A percentile compares a stretch with the other conserved stretches of the same genome.
Conservation (phyloP, 495 filamentous ascomycete genomes). For the Neurospora cerealis region DNA sequence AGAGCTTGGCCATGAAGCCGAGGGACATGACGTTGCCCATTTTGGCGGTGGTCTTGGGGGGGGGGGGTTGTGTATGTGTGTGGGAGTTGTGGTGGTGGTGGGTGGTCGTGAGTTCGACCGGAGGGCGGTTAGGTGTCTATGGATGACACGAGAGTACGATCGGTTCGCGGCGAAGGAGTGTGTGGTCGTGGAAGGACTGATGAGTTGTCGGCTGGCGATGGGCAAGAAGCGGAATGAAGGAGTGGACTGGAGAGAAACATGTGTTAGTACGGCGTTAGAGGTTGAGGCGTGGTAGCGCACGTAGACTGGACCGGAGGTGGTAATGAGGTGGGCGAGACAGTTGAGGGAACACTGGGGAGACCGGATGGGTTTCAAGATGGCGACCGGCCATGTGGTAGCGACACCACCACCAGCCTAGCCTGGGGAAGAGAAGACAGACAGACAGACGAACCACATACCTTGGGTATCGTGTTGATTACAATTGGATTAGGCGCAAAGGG, state of each 20-base stretch:
- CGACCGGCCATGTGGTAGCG: not conserved
- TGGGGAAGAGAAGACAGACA: not conserved
- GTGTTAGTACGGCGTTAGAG: not conserved
- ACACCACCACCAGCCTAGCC: not conserved
- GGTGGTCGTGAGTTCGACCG: not conserved
- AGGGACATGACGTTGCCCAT: constrained; percentile 20
- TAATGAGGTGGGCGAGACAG: not conserved
- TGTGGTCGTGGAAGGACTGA: not conserved
- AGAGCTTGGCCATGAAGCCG: constrained; percentile 71
- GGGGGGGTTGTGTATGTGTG: not conserved
- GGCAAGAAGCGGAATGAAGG: not conserved
- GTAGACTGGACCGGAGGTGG: not conserved
- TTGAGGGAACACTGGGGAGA: not conserved
- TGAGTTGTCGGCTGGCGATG: not conserved
- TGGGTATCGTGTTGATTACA: not conserved
- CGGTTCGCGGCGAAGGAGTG: not conserved
- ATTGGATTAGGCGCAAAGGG: not conserved
- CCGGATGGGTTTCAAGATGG: not conserved
- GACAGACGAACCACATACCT: not conserved
- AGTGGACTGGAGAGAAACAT: not conserved
- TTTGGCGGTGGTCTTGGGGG: not conserved
- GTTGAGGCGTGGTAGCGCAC: not conserved
- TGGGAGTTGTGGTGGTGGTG: not conserved
- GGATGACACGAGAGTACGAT: not conserved
- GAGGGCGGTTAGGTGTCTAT: not conserved